These are phyloP conservation scores for Sungouiozyma intestinalis DNA, from an alignment of 805 yeast genomes.

Conservation along the genomic window DNA sequence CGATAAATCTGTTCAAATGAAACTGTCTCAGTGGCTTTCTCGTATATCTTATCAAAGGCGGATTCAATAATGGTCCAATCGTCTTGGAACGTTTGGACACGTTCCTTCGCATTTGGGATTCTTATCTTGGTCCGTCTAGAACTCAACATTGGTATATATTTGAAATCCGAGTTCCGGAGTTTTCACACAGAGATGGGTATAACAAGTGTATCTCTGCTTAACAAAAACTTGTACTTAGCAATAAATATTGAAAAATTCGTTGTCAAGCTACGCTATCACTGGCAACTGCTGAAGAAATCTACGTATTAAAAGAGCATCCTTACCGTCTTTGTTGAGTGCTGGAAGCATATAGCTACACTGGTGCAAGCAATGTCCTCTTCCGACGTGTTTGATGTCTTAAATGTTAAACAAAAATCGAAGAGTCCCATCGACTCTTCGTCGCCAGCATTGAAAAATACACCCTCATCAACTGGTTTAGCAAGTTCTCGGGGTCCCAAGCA, in stretches of 20 bases:
- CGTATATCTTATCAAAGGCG: conserved; percentile 65
- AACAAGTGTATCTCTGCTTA: too few species aligned
- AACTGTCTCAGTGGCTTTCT: conserved; percentile 58
- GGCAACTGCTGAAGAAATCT: background rate
- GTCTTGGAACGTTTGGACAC: conserved; percentile 40
- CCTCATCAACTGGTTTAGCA: conserved; percentile 4
- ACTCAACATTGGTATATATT: background rate
- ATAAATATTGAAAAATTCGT: background rate
- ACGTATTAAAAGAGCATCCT: background rate
- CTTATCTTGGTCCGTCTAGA: conserved; percentile 43
- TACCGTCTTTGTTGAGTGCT: background rate
- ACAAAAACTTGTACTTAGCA: too few species aligned
- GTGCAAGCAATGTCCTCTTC: conserved; percentile 38
- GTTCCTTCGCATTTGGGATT: conserved; percentile 45
- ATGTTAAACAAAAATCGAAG: conserved; percentile 38
- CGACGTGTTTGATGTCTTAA: conserved; percentile 70
- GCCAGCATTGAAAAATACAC: conserved; percentile 11
- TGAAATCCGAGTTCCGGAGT: background rate
- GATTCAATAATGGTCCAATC: conserved; percentile 55
- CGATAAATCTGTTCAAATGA: conserved; percentile 79
- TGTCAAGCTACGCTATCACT: background rate
- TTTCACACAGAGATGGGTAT: too few species aligned
- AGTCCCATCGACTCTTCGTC: conserved; percentile 13
- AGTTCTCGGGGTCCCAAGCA: conserved; percentile 13
- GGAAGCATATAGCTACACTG: background rate